Evolutionary conservation across 1,284 basidiomycete species (phyloP).

Genomic region (Pterula multifida): DNA sequence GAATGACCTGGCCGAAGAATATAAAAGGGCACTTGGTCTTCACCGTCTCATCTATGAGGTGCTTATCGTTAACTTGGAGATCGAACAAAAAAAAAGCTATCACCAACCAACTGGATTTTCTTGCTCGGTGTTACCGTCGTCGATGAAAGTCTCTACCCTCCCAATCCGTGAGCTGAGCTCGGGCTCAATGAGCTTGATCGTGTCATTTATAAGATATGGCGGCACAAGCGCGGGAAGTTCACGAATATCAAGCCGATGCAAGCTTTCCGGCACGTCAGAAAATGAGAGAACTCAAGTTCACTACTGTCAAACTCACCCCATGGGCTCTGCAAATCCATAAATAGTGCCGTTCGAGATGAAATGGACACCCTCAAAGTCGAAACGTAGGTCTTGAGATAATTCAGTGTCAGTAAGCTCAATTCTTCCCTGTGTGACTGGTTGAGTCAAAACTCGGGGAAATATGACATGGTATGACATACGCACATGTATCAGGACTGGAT

Average conservation of each 20-base stretch:
- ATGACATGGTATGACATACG: conserved; percentile 17
- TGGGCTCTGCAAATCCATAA: conserved; percentile 59
- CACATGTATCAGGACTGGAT: conserved; percentile 54
- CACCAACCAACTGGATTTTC: conserved; percentile 25
- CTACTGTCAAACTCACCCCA: conserved; percentile 38
- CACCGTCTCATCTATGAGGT: conserved; percentile 27
- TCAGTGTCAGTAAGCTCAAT: conserved; percentile 48
- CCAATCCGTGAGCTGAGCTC: conserved; percentile 52
- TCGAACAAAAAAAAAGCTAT: not conserved
- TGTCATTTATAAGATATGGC: conserved; percentile 39
- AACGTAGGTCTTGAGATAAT: conserved; percentile 40
- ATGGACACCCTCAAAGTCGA: conserved; percentile 74
- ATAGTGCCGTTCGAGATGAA: conserved; percentile 68
- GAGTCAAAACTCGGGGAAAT: not conserved
- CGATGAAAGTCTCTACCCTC: conserved; percentile 49
- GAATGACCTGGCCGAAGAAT: conserved; percentile 49
- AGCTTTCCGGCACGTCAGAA: conserved; percentile 19
- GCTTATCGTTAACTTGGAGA: not conserved
- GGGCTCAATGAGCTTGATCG: conserved; percentile 48
- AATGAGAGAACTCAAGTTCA: not conserved
- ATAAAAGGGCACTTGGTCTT: conserved; percentile 51
- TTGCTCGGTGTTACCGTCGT: conserved; percentile 47
- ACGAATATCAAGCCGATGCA: conserved; percentile 50
- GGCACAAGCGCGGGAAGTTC: conserved; percentile 56
- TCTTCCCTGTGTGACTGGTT: conserved; percentile 47